Evolutionary conservation across 371 early-diverging fungal genomes (phyloP), one percentile per base, ranked within the genome.

Genomic region (Entomophthora muscae): DNA sequence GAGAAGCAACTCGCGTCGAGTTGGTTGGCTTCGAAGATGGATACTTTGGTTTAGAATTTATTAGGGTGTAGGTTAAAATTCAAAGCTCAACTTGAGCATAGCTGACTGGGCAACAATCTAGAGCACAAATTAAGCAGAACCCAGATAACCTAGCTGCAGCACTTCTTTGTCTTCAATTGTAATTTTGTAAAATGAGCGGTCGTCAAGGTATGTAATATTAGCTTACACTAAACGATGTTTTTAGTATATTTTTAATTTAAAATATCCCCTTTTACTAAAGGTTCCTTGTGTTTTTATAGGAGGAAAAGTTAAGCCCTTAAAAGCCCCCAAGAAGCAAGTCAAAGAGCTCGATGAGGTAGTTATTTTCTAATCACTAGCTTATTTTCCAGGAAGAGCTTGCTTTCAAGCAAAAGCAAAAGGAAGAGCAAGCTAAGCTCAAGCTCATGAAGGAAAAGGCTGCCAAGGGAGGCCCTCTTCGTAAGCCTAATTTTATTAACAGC

Each of bases 281-380:
- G 17, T 5, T 42, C 17, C 17, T 42, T 10, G 17, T 42, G 17
- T 17, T 42, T 42, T 42, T 42, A 10, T 33, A 79, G 84, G 85
- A 69, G 88, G 88, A 68, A 87, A 87, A 71, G 75, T 84, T 32
- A 87, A 88, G 82, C 89, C 89, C 65, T 76, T 88, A 65, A 88
- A 88, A 82, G 78, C 78, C 32, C 75, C 83, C 65, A 86, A 88
- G 81, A 85, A 86, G 81, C 68, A 71, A 26, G 22, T 26, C 54
- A 68, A 61, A 52, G 83, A 80, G 2, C 42, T 81, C 24, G 88
- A 88, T 66, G 88, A 86, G 42, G 81, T 78, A 72, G 24, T 64
- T 33, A 61, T 7, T 21, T 42, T 13, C 13, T 27, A 27, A 33
- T 17, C 31, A 21, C 23, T 57, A 24, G 5, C 17, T 17, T 65